These are phyloP conservation scores for Fraxinus baroniana DNA, from an alignment of 305 asterid species.

Conservation along the genomic window DNA sequence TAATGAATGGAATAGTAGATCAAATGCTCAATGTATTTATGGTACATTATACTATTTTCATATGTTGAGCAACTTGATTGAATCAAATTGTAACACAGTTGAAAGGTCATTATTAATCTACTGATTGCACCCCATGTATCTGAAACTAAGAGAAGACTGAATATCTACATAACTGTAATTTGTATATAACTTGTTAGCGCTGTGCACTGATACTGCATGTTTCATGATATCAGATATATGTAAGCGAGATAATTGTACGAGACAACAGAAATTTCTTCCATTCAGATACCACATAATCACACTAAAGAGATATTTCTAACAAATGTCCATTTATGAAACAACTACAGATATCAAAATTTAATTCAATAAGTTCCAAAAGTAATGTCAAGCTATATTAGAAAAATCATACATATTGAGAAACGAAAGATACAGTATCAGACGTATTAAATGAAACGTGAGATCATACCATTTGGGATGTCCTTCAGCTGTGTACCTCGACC, in stretches of 20 bases:
- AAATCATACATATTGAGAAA: not conserved
- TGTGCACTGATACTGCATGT: not conserved
- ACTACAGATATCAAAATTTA: slow-evolving; percentile 3
- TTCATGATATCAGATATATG: not conserved
- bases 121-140: not conserved
- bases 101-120: not conserved
- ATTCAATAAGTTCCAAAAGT: not conserved
- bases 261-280: not conserved
- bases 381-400: slow-evolving; percentile 6
- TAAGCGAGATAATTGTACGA: not conserved
- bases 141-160: not conserved
- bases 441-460: not conserved
- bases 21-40: not conserved
- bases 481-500: slow-evolving; percentile 81
- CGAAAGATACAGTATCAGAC: not conserved
- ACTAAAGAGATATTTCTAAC: not conserved
- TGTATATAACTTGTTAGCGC: not conserved
- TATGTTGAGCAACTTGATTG: not conserved
- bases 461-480: slow-evolving; percentile 94
- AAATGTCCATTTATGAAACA: not conserved
- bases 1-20: not conserved
- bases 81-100: not conserved
- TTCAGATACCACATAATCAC: not conserved
- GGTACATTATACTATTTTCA: not conserved
- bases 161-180: not conserved